A percentile compares a stretch with the other conserved stretches of the same genome.
phyloP scores from a whole-genome alignment of 257 asterid species.

The Jacaranda copaia region DNA sequence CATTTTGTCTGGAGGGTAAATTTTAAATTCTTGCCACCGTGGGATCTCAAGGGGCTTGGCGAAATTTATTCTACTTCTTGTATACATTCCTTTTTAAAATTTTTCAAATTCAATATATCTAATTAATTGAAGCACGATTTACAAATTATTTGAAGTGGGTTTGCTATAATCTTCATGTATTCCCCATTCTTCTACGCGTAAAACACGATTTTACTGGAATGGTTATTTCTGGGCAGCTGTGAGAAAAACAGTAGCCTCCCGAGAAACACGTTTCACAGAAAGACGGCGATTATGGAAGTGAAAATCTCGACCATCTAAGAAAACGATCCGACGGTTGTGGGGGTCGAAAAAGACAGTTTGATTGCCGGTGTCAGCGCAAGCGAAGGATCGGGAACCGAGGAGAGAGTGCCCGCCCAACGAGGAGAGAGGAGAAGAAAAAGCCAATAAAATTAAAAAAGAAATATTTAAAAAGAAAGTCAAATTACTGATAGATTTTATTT shows the following conservation, averaged over 20 bases:
- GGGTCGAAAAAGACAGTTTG: conserved; percentile 28
- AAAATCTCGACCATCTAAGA: conserved; percentile 17
- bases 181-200: too few relatives aligned
- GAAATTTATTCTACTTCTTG: too few relatives aligned
- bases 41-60: too few relatives aligned
- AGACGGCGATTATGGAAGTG: conserved; percentile 48
- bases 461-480: too few relatives aligned
- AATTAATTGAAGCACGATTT: not conserved
- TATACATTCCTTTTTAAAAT: too few relatives aligned
- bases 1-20: too few relatives aligned
- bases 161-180: too few relatives aligned
- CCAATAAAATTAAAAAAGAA: not conserved
- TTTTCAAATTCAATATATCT: not conserved
- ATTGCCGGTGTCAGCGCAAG: conserved; percentile 45
- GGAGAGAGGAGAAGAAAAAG: conserved; percentile 21
- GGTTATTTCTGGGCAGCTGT: conserved; percentile 45
- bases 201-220: conserved; percentile 31
- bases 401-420: conserved; percentile 41
- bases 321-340: conserved; percentile 33
- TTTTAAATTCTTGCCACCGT: too few relatives aligned
- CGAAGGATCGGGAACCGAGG: conserved; percentile 49
- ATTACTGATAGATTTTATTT: not conserved
- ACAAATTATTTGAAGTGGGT: too few relatives aligned
- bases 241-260: conserved; percentile 44
- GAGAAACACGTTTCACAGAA: conserved; percentile 44